Conservation (phyloP, 75 land plant genomes). For the Chamaecyparis obtusa region DNA sequence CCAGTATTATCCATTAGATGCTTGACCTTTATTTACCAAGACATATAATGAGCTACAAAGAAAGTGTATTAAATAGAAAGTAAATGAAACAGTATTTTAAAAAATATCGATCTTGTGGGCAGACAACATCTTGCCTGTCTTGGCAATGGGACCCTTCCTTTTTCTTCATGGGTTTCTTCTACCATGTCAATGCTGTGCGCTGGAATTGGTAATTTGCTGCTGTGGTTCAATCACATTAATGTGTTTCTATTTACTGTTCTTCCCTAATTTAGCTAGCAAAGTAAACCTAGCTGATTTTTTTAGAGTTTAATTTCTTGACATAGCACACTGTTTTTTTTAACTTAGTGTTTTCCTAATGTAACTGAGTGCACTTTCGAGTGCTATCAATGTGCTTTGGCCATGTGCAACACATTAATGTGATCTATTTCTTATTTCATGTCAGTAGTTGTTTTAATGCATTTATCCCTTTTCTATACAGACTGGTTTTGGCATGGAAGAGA, state of each 20-base stretch:
- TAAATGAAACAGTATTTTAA: too few relatives aligned
- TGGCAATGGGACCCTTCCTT: too few relatives aligned
- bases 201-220: too few relatives aligned
- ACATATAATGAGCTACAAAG: too few relatives aligned
- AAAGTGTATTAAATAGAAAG: too few relatives aligned
- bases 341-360: not conserved
- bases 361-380: not conserved
- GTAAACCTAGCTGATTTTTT: not conserved
- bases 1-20: too few relatives aligned
- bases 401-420: not conserved
- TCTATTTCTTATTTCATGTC: not conserved
- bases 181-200: too few relatives aligned
- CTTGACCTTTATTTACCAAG: too few relatives aligned
- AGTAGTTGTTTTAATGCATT: not conserved
- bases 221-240: not conserved
- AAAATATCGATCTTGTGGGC: too few relatives aligned
- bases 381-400: not conserved
- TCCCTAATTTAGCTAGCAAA: not conserved
- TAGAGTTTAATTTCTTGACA: not conserved
- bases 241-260: not conserved
- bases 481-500: conserved; percentile 67
- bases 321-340: not conserved
- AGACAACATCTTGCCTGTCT: too few relatives aligned
- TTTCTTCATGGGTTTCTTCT: too few relatives aligned
- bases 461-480: conserved; percentile 47